Percentiles rank a stretch among this genome's conserved stretches.
phyloP scores from a whole-genome alignment of 176 grass and related monocot species.

The Lolium rigidum region DNA sequence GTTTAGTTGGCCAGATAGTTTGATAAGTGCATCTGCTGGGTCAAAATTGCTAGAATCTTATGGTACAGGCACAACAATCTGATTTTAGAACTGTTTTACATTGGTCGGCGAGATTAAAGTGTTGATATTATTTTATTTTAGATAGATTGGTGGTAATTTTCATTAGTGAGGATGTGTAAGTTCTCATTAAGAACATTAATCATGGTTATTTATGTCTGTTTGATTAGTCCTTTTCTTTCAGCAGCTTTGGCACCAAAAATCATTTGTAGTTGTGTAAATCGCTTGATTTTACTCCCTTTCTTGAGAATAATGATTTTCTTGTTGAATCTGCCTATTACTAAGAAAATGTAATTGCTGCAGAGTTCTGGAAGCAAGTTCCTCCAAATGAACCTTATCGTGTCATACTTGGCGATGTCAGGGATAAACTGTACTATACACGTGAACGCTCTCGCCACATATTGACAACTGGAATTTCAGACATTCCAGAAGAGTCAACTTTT shows the following conservation, averaged over 20 bases:
- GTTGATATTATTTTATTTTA: constrained; percentile 10
- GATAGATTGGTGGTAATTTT: background rate
- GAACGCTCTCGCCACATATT: constrained; percentile 85
- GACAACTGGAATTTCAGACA: constrained; percentile 71
- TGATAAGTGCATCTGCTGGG: constrained; percentile 15
- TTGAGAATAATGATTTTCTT: background rate
- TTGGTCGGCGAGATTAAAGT: background rate
- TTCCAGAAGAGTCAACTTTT: constrained; percentile 75
- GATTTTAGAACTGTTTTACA: background rate
- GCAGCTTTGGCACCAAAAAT: background rate
- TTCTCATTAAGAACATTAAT: constrained; percentile 1
- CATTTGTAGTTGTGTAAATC: background rate
- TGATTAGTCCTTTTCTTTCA: background rate
- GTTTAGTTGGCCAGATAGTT: background rate
- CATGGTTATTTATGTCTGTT: background rate
- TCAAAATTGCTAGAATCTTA: constrained; percentile 32
- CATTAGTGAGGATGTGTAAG: background rate
- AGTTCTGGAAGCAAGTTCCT: constrained; percentile 99
- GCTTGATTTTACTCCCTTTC: constrained; percentile 4
- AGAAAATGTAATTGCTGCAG: constrained; percentile 56
- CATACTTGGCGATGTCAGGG: constrained; percentile 93
- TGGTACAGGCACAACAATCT: background rate
- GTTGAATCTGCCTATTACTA: constrained; percentile 30
- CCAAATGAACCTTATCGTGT: constrained; percentile 96
- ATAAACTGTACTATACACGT: constrained; percentile 88